Evolutionary conservation across 2,329 filamentous ascomycete species (phyloP).

Genomic region (Calonectria ilicicola): DNA sequence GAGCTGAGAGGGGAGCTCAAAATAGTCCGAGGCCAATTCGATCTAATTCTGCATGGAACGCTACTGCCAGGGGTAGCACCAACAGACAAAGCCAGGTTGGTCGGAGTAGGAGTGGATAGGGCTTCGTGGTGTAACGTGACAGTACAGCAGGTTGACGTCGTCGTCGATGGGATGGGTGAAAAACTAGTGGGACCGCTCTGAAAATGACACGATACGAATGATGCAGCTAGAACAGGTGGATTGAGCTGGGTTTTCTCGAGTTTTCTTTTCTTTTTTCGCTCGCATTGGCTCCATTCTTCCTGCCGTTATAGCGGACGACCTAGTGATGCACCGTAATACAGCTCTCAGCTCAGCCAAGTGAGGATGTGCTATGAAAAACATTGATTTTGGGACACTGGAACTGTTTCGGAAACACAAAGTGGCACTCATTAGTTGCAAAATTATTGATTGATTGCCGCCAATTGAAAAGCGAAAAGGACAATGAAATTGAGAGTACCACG

Average conservation of each 20-base stretch:
- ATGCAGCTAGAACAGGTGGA: background rate
- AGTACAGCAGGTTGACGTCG: slow-evolving; percentile 42
- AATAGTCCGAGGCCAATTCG: slow-evolving; percentile 43
- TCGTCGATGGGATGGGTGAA: slow-evolving; percentile 32
- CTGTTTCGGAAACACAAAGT: background rate
- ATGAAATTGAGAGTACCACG: too few species aligned
- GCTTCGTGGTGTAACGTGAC: slow-evolving; percentile 45
- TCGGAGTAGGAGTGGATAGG: slow-evolving; percentile 40
- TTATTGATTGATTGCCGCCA: background rate
- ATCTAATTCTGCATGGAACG: slow-evolving; percentile 44
- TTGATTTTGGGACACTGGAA: background rate
- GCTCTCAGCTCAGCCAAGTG: background rate
- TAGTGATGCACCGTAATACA: background rate
- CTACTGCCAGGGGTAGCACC: slow-evolving; percentile 22
- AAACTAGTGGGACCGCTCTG: slow-evolving; percentile 27
- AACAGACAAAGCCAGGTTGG: slow-evolving; percentile 37
- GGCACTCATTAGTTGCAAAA: background rate
- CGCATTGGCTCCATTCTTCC: background rate
- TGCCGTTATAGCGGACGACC: background rate
- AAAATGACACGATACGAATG: slow-evolving; percentile 13
- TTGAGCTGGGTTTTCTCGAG: background rate
- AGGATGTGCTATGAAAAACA: background rate
- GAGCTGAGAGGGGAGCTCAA: slow-evolving; percentile 44
- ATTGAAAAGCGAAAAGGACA: background rate
- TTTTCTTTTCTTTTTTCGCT: background rate